These are phyloP conservation scores for Jacaranda mimosifolia DNA, from an alignment of 257 asterid species.

Conservation along the genomic window DNA sequence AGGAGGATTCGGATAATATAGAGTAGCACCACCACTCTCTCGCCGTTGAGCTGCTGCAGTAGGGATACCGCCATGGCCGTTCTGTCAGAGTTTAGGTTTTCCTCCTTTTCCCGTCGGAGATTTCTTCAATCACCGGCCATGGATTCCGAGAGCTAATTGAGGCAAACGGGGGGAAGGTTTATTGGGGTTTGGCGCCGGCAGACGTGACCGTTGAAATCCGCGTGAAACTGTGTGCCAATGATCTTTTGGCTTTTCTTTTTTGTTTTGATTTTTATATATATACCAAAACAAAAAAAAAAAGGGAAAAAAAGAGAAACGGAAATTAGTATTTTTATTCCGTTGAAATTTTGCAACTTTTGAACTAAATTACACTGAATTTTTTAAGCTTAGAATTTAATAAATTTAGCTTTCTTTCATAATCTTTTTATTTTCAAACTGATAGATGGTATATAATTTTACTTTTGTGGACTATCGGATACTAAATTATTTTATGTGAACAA, in stretches of 20 bases:
- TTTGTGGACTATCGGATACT: too few species aligned
- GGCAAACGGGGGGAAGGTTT: neutral
- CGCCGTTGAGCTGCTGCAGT: conserved; percentile 79
- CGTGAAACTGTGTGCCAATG: neutral
- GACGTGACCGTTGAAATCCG: conserved; percentile 7
- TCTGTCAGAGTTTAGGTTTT: neutral
- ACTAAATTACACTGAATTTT: too few species aligned
- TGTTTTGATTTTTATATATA: neutral
- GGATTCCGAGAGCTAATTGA: conserved; percentile 15
- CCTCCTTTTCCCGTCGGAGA: conserved; percentile 17
- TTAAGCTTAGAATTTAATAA: too few species aligned
- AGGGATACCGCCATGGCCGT: conserved; percentile 52
- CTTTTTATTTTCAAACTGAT: too few species aligned
- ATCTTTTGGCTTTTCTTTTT: too few species aligned
- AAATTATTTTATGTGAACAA: too few species aligned
- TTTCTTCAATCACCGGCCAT: conserved; percentile 1
- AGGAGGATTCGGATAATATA: conserved; percentile 61
- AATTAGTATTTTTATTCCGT: too few species aligned
- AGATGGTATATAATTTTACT: too few species aligned
- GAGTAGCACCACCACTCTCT: conserved; percentile 81
- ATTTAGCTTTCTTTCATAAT: too few species aligned
- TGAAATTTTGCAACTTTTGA: too few species aligned
- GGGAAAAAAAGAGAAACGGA: too few species aligned
- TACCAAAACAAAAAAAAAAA: too few species aligned
- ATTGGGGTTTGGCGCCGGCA: conserved; percentile 28